Evolutionary conservation across 2,329 filamentous ascomycete genomes (phyloP).

Genomic region (Scedosporium apiospermum): DNA sequence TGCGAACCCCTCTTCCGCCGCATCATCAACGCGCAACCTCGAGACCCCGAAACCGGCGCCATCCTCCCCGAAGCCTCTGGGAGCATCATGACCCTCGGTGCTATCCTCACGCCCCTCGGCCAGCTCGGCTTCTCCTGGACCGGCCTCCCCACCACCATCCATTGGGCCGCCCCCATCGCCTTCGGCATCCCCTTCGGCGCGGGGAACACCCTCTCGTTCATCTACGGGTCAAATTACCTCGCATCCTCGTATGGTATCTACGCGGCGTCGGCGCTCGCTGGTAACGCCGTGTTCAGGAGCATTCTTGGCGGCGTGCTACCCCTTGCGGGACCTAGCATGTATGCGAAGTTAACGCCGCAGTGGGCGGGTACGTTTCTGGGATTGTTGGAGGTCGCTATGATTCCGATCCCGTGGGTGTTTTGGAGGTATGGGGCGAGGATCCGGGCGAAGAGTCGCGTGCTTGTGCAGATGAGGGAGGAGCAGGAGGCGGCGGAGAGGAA

Average conservation of each 20-base stretch:
- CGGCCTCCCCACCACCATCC: constrained; percentile 64
- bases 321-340: constrained; percentile 65
- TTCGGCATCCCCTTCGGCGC: constrained; percentile 72
- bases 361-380: constrained; percentile 74
- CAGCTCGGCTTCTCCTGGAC: constrained; percentile 88
- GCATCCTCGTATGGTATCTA: constrained; percentile 74
- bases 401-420: constrained; percentile 74
- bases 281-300: constrained; percentile 66
- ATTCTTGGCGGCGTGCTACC: constrained; percentile 70
- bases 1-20: constrained; percentile 63
- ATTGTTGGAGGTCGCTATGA: constrained; percentile 60
- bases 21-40: constrained; percentile 67
- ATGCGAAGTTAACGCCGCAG: constrained; percentile 56
- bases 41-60: constrained; percentile 65
- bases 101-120: constrained; percentile 64
- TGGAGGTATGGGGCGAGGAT: constrained; percentile 52
- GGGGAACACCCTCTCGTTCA: constrained; percentile 71
- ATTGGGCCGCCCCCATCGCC: constrained; percentile 71
- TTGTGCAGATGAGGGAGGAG: constrained; percentile 35
- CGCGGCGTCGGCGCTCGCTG: constrained; percentile 69
- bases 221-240: constrained; percentile 74
- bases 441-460: constrained; percentile 38
- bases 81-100: constrained; percentile 67
- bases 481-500: constrained; percentile 20
- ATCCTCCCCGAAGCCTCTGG: constrained; percentile 73